Evolutionary conservation across 441 rosid species (phyloP).

Genomic region (Jatropha podagrica): DNA sequence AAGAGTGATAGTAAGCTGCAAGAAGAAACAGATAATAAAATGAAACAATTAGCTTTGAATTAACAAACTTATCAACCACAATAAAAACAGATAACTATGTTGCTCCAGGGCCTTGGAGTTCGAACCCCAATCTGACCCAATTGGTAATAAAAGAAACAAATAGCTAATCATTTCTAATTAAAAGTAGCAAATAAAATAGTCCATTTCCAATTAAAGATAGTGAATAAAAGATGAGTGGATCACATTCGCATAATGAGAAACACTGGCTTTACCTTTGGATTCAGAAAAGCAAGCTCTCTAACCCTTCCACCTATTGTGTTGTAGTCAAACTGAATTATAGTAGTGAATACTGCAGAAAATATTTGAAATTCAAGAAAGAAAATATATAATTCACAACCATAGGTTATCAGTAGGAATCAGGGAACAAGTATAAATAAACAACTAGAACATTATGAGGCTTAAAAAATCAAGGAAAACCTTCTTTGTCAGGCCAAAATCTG

Average conservation of each 20-base stretch:
- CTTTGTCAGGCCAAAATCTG: constrained; percentile 95
- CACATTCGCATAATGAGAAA: constrained; percentile 16
- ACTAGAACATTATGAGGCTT: constrained; percentile 1
- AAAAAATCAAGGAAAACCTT: constrained; percentile 51
- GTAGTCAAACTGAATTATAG: constrained; percentile 84
- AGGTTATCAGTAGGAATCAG: constrained; percentile 5
- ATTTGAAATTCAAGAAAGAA: constrained; percentile 22
- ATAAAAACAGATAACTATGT: constrained; percentile 6
- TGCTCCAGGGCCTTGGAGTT: no score
- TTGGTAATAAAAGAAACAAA: no score
- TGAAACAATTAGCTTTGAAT: constrained; percentile 8
- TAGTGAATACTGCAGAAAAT: constrained; percentile 70
- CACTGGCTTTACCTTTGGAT: constrained; percentile 65
- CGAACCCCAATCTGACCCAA: no score
- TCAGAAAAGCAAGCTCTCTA: constrained; percentile 93
- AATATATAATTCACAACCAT: constrained; percentile 19
- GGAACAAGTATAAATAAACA: constrained; percentile 10
- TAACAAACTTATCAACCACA: not conserved
- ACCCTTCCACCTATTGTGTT: constrained; percentile 82
- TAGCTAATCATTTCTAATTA: no score
- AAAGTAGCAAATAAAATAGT: not conserved
- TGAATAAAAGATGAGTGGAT: constrained; percentile 14
- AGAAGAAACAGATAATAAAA: not conserved
- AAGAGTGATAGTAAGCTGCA: constrained; percentile 78
- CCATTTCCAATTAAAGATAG: not conserved